phyloP scores from a whole-genome alignment of 805 yeast genomes.

The Metschnikowia lunata region DNA sequence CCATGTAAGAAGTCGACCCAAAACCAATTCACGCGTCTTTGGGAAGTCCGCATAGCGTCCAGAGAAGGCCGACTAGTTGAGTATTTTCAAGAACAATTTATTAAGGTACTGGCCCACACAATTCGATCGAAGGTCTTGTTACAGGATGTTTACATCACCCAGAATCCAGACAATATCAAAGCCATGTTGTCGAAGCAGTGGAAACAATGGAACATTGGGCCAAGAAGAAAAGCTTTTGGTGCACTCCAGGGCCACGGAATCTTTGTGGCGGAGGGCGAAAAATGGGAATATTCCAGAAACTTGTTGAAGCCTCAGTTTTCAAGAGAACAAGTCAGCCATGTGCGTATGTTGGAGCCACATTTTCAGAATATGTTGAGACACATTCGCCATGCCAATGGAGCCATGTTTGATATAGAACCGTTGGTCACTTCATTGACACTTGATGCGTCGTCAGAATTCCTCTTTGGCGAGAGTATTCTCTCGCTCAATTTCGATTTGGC shows the following conservation, averaged over 20 bases:
- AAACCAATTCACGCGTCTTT: not conserved
- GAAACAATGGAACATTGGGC: conserved; percentile 10
- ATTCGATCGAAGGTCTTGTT: not conserved
- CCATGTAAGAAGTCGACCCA: conserved; percentile 1
- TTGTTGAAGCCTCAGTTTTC: conserved; percentile 13
- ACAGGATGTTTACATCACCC: conserved; percentile 2
- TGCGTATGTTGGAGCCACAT: conserved; percentile 11
- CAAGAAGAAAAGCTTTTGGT: conserved; percentile 5
- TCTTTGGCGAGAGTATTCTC: conserved; percentile 32
- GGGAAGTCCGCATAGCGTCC: conserved; percentile 1
- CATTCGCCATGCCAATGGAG: not conserved
- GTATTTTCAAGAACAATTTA: conserved; percentile 2
- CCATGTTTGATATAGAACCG: conserved; percentile 10
- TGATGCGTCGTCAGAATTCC: conserved; percentile 40
- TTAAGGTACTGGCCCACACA: conserved; percentile 5
- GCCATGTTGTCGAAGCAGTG: conserved; percentile 7
- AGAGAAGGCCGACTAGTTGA: conserved; percentile 7
- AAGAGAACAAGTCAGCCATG: conserved; percentile 13
- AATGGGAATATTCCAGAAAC: conserved; percentile 9
- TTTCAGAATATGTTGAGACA: conserved; percentile 1
- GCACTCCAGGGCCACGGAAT: conserved; percentile 13
- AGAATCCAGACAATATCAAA: conserved; percentile 9
- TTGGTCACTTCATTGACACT: conserved; percentile 24
- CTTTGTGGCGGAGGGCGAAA: conserved; percentile 10
- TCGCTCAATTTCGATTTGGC: conserved; percentile 5